Conservation (phyloP, 768 basidiomycete genomes). For the Tylopilus rubrobrunneus region DNA sequence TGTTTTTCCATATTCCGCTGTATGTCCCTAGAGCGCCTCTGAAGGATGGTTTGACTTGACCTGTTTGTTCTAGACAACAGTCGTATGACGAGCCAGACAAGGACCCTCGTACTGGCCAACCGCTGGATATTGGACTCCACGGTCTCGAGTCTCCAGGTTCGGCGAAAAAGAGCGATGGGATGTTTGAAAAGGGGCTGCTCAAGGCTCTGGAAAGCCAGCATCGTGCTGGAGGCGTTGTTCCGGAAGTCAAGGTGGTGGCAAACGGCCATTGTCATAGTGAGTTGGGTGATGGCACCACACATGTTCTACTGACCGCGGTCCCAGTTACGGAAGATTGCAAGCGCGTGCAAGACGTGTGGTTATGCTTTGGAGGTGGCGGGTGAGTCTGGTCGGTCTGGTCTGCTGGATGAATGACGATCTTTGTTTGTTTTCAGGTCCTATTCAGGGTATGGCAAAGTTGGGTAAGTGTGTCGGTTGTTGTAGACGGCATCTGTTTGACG, state of each 20-base stretch:
- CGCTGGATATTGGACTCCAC: constrained; percentile 69
- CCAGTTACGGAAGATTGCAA: constrained; percentile 86
- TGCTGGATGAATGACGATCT: background rate
- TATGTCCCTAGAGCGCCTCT: constrained; percentile 32
- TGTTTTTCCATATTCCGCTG: constrained; percentile 99
- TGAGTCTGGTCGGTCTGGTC: constrained; percentile 32
- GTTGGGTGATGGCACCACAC: constrained; percentile 14
- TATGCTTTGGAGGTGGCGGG: constrained; percentile 88
- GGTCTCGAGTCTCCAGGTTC: constrained; percentile 58
- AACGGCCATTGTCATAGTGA: constrained; percentile 89
- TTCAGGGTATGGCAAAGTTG: constrained; percentile 75
- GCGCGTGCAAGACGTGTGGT: constrained; percentile 82
- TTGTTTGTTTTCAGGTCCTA: constrained; percentile 53
- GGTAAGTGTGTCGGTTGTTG: constrained; percentile 39
- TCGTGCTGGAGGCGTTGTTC: constrained; percentile 39
- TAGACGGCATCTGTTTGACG: background rate
- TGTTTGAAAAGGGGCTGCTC: constrained; percentile 81
- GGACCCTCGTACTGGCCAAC: constrained; percentile 53
- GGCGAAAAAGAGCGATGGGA: constrained; percentile 70
- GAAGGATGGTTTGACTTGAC: background rate
- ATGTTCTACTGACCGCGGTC: constrained; percentile 13
- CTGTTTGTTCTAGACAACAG: constrained; percentile 51
- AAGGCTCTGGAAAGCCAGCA: constrained; percentile 70
- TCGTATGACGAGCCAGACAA: constrained; percentile 65
- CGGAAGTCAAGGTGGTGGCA: constrained; percentile 82